Conservation (phyloP, 1,284 basidiomycete species). For the Microbotryomycetes sp. region DNA sequence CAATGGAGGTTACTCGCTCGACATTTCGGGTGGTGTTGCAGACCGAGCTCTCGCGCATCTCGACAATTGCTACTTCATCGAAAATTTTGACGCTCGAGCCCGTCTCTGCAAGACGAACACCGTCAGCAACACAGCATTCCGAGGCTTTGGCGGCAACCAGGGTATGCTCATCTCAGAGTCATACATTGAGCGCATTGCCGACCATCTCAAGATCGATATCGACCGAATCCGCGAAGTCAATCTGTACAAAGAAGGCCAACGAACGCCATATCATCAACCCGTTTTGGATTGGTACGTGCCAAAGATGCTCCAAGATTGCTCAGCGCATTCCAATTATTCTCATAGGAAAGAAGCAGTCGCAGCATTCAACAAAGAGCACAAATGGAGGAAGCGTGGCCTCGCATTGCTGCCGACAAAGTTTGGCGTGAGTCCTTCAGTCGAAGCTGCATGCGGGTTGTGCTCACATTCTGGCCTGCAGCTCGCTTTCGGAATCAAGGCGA, state of each 20-base stretch:
- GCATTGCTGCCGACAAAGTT: conserved; percentile 42
- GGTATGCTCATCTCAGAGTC: conserved; percentile 42
- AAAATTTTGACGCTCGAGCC: conserved; percentile 40
- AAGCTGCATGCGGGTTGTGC: neutral
- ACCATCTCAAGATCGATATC: conserved; percentile 39
- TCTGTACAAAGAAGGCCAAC: conserved; percentile 41
- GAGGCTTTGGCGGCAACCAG: conserved; percentile 44
- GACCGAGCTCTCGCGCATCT: conserved; percentile 44
- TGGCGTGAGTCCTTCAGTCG: conserved; percentile 38
- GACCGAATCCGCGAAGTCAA: conserved; percentile 41
- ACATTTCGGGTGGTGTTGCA: conserved; percentile 41
- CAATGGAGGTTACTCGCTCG: conserved; percentile 43
- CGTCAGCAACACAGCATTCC: conserved; percentile 44
- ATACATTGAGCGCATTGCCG: conserved; percentile 40
- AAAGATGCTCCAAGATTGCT: conserved; percentile 36
- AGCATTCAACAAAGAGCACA: conserved; percentile 40
- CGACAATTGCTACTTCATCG: conserved; percentile 39
- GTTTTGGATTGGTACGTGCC: conserved; percentile 44
- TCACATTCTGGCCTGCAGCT: neutral
- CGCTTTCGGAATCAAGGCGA: conserved; percentile 35
- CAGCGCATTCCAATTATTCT: conserved; percentile 37
- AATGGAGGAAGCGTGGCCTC: conserved; percentile 42
- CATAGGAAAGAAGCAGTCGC: conserved; percentile 37
- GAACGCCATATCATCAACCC: conserved; percentile 42
- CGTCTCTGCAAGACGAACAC: conserved; percentile 43